Evolutionary conservation across 2,329 filamentous ascomycete species (phyloP).

Genomic region (Paraphoma chrysanthemicola): DNA sequence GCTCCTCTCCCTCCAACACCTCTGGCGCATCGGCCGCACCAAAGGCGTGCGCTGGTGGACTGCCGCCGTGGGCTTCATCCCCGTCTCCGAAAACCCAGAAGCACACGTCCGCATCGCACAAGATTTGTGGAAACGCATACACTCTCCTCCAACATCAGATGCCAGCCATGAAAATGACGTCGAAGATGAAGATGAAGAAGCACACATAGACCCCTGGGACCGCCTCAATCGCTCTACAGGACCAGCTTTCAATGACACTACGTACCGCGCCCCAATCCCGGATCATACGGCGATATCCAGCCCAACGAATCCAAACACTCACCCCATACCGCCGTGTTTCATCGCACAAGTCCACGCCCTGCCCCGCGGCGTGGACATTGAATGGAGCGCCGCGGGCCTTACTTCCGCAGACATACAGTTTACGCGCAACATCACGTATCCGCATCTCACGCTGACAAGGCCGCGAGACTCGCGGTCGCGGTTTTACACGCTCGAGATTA

Average conservation of each 20-base stretch:
- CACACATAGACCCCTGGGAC: slow-evolving; percentile 70
- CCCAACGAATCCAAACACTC: neutral
- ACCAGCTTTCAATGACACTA: slow-evolving; percentile 26
- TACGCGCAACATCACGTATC: neutral
- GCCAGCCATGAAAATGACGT: neutral
- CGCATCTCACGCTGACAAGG: neutral
- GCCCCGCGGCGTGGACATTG: slow-evolving; percentile 75
- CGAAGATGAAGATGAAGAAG: slow-evolving; percentile 52
- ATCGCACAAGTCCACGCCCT: slow-evolving; percentile 78
- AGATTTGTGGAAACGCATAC: slow-evolving; percentile 53
- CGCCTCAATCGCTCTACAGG: slow-evolving; percentile 66
- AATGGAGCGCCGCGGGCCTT: slow-evolving; percentile 81
- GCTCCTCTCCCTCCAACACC: slow-evolving; percentile 81
- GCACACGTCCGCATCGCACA: slow-evolving; percentile 46
- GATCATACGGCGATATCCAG: slow-evolving; percentile 11
- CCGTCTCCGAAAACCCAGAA: slow-evolving; percentile 9
- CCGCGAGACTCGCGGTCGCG: neutral
- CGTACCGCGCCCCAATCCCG: slow-evolving; percentile 52
- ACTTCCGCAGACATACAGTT: slow-evolving; percentile 1
- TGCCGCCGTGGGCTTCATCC: slow-evolving; percentile 67
- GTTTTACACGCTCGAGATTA: slow-evolving; percentile 26
- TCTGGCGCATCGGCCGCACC: slow-evolving; percentile 80
- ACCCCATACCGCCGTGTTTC: slow-evolving; percentile 69
- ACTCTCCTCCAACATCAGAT: neutral
- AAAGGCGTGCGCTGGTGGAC: slow-evolving; percentile 78